Evolutionary conservation across 2,329 filamentous ascomycete species (phyloP).

Genomic region (Microascus cirrosus): DNA sequence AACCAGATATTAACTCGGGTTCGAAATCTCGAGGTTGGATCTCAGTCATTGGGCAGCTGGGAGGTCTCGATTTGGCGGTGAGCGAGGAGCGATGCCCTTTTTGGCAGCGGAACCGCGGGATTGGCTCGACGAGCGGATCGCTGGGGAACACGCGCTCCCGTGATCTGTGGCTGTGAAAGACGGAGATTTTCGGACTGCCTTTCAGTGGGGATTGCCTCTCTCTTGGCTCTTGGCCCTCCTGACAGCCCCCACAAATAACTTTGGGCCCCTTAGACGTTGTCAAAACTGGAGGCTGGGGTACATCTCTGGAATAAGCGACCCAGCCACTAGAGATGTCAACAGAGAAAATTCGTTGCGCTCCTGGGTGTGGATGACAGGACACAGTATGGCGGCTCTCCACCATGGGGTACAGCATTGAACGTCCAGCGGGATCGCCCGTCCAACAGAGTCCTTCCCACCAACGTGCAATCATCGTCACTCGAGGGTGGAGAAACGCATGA

Average conservation of each 20-base stretch:
- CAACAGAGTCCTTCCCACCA: not conserved
- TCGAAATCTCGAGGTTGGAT: not conserved
- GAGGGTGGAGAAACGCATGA: not conserved
- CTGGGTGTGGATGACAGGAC: no score
- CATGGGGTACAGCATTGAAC: no score
- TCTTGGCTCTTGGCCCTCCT: not conserved
- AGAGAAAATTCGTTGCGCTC: no score
- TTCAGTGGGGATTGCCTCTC: not conserved
- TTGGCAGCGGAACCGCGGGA: not conserved
- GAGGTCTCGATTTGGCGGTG: slow-evolving; percentile 4
- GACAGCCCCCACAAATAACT: not conserved
- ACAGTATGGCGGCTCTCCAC: no score
- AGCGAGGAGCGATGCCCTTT: slow-evolving; percentile 5
- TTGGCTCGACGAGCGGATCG: not conserved
- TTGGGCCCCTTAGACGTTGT: no score
- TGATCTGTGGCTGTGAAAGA: not conserved
- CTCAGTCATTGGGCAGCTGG: not conserved
- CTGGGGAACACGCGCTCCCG: not conserved
- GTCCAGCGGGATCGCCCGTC: not conserved
- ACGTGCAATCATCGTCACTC: not conserved
- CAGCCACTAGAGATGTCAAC: no score
- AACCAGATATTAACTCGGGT: not conserved
- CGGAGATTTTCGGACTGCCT: not conserved
- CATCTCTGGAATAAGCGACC: no score
- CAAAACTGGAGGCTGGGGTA: no score